These are phyloP conservation scores for Trichothecium sympodiale DNA, from an alignment of 2,329 filamentous ascomycete species.

Conservation along the genomic window DNA sequence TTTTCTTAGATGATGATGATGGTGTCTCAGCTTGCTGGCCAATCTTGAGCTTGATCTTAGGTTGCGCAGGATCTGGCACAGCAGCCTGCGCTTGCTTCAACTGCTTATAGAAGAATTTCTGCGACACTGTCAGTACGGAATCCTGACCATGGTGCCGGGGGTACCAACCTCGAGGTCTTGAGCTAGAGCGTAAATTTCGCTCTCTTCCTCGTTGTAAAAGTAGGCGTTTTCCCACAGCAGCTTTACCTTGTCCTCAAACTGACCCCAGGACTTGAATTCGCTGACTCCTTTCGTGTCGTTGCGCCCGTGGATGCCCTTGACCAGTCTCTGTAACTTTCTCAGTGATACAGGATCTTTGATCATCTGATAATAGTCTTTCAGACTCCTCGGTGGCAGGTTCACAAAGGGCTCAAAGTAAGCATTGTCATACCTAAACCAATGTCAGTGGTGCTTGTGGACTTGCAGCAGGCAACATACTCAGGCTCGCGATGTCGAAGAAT, in stretches of 20 bases:
- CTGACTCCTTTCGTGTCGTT: constrained; percentile 49
- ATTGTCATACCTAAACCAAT: constrained; percentile 48
- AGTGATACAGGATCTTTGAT: constrained; percentile 75
- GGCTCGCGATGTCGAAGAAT: constrained; percentile 58
- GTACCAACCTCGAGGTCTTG: constrained; percentile 62
- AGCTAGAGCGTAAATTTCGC: constrained; percentile 69
- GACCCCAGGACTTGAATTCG: constrained; percentile 72
- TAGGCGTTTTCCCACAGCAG: constrained; percentile 81
- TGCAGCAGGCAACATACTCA: constrained; percentile 32
- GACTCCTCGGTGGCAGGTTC: constrained; percentile 60
- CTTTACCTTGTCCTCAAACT: constrained; percentile 69
- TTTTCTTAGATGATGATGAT: constrained; percentile 43
- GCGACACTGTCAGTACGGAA: neutral
- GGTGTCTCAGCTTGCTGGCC: constrained; percentile 32
- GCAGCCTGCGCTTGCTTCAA: constrained; percentile 61
- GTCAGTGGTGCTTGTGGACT: constrained; percentile 9
- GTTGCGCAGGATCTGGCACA: constrained; percentile 60
- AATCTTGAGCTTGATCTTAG: constrained; percentile 74
- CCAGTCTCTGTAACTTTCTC: constrained; percentile 63
- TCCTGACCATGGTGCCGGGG: constrained; percentile 7
- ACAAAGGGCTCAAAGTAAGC: constrained; percentile 64
- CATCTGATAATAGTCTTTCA: constrained; percentile 79
- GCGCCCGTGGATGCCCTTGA: constrained; percentile 62
- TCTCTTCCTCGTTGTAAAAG: constrained; percentile 86
- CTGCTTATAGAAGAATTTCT: constrained; percentile 59